These are phyloP conservation scores for Leptosphaerulina australis DNA, from an alignment of 2,329 filamentous ascomycete genomes.

Conservation along the genomic window DNA sequence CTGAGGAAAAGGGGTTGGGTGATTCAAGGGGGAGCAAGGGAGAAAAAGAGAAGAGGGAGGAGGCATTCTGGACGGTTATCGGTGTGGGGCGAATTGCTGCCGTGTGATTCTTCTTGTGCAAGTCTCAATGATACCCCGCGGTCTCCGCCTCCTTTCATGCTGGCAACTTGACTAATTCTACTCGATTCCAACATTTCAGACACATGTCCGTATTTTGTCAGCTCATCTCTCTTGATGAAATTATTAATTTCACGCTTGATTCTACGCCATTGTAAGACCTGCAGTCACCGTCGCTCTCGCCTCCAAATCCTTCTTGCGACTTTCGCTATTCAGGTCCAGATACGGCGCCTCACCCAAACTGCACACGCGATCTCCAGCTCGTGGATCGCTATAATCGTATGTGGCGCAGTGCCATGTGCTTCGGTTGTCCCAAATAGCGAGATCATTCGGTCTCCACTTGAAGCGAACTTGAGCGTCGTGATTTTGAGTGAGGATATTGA, in stretches of 20 bases:
- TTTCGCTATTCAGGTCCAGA: conserved; percentile 58
- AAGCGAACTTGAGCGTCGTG: conserved; percentile 60
- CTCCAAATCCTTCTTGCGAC: conserved; percentile 52
- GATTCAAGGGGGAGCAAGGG: conserved; percentile 59
- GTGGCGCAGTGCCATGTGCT: conserved; percentile 66
- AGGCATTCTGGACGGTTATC: conserved; percentile 95
- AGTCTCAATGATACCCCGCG: conserved; percentile 14
- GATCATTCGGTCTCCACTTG: conserved; percentile 49
- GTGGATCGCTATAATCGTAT: conserved; percentile 65
- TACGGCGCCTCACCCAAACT: conserved; percentile 64
- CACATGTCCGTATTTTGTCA: no score
- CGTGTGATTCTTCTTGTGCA: conserved; percentile 7
- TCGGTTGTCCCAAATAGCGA: conserved; percentile 71
- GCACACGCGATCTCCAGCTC: conserved; percentile 58
- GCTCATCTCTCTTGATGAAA: no score
- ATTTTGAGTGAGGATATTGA: conserved; percentile 55
- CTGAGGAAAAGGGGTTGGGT: conserved; percentile 50
- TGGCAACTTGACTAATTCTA: no score
- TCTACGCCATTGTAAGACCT: conserved; percentile 8
- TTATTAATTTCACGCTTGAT: neutral
- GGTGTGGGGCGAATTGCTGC: conserved; percentile 78
- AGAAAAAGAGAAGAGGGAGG: conserved; percentile 76
- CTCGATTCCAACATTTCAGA: no score
- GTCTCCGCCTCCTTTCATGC: neutral
- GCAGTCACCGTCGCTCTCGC: conserved; percentile 6